Evolutionary conservation across 1,284 basidiomycete species (phyloP).

Genomic region (Moesziomyces aphidis): DNA sequence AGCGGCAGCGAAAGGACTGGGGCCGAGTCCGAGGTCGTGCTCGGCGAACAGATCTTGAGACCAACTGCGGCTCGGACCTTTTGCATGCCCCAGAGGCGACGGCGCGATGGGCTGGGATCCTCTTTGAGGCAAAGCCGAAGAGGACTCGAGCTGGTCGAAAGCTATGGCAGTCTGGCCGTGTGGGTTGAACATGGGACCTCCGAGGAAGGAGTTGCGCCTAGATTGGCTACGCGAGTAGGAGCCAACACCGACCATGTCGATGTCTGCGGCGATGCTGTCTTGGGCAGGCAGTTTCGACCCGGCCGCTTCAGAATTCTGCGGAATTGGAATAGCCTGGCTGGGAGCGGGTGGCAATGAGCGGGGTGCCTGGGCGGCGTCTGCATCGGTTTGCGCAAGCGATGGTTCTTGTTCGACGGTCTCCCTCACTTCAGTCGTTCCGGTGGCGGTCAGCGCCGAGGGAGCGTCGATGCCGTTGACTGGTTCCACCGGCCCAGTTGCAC

Average conservation of each 20-base stretch:
- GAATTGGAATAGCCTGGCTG: conserved; percentile 6
- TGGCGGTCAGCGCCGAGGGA: neutral
- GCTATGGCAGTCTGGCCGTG: conserved; percentile 4
- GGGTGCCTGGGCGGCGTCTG: neutral
- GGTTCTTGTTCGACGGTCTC: neutral
- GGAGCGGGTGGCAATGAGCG: neutral
- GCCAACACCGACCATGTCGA: conserved; percentile 54
- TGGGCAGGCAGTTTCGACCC: neutral
- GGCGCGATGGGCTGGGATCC: neutral
- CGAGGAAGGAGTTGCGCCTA: conserved; percentile 52
- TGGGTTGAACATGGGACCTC: conserved; percentile 18
- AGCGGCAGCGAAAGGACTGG: conserved; percentile 40
- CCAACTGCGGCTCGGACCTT: conserved; percentile 11
- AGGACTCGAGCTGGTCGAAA: conserved; percentile 2
- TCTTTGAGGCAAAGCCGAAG: neutral
- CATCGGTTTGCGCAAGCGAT: neutral
- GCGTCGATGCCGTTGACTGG: neutral
- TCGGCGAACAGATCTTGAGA: conserved; percentile 31
- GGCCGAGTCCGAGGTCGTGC: conserved; percentile 41
- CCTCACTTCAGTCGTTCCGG: too few species aligned
- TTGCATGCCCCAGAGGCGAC: neutral
- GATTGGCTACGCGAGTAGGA: conserved; percentile 50
- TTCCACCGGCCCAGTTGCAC: neutral
- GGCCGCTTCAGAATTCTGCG: neutral
- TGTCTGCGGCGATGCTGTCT: neutral